Percentiles rank a stretch among this genome's conserved stretches.
phyloP scores from a whole-genome alignment of 371 early-diverging fungal species.

The Mucor ambiguus region DNA sequence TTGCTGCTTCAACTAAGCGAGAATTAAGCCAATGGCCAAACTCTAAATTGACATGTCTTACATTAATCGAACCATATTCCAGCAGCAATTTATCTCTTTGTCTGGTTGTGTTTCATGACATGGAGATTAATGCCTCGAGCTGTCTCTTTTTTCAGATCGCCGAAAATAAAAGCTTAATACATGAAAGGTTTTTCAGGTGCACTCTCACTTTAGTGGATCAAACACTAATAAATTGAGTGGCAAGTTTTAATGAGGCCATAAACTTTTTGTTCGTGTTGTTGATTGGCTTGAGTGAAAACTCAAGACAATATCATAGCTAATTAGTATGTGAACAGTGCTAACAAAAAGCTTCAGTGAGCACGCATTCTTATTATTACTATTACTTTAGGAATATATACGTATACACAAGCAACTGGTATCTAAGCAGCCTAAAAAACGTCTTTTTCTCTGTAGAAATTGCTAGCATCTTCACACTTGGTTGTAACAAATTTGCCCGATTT shows the following conservation, averaged over 20 bases:
- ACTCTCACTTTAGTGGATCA: not conserved
- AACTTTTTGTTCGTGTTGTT: not conserved
- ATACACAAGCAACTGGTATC: not conserved
- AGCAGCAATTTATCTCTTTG: not conserved
- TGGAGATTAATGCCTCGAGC: not conserved
- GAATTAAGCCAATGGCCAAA: not conserved
- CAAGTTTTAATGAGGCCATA: not conserved
- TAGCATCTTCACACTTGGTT: not conserved
- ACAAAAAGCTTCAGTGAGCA: too few relatives aligned
- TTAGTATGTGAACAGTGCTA: not conserved
- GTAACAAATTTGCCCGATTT: not conserved
- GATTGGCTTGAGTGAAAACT: not conserved
- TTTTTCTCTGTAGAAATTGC: not conserved
- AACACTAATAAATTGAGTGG: not conserved
- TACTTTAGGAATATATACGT: not conserved
- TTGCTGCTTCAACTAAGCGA: not conserved
- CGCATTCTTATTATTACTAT: not conserved
- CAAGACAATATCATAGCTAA: not conserved
- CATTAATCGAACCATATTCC: constrained; percentile 4
- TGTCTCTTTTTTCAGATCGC: not conserved
- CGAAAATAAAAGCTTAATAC: not conserved
- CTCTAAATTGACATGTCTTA: not conserved
- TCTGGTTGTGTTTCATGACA: not conserved
- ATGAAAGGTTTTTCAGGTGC: not conserved
- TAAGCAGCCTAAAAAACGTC: not conserved